These are phyloP conservation scores for Medakamo hakoo DNA, from an alignment of 139 green algal species.

Conservation along the genomic window DNA sequence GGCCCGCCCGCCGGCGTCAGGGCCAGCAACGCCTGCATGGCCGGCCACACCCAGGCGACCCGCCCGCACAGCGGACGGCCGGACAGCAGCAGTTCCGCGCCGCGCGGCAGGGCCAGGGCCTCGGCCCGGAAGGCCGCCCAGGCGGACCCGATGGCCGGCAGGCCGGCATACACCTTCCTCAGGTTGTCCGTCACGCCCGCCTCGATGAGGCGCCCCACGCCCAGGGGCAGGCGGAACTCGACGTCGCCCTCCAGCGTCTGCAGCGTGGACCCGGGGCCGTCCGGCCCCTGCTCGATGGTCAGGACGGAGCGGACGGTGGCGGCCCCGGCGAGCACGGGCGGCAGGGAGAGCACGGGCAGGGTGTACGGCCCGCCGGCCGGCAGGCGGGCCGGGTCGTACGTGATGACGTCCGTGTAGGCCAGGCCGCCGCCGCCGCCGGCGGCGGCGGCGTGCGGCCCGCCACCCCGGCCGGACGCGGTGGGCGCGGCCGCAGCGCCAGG, in stretches of 20 bases:
- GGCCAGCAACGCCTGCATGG: too few relatives aligned
- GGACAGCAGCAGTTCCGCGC: neutral
- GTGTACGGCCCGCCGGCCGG: neutral
- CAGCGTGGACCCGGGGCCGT: neutral
- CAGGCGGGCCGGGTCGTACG: neutral
- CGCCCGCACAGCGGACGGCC: neutral
- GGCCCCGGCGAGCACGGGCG: neutral
- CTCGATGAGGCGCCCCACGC: neutral
- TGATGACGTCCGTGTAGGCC: neutral
- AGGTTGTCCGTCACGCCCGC: neutral
- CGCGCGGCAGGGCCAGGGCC: neutral
- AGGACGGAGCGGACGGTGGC: neutral
- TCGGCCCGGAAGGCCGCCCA: neutral
- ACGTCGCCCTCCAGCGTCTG: neutral
- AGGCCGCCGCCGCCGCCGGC: neutral
- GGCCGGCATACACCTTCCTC: neutral
- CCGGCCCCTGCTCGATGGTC: neutral
- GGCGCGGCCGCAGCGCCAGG: too few relatives aligned
- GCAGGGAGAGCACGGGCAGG: neutral
- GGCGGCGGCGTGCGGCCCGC: too few relatives aligned
- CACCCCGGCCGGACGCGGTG: too few relatives aligned
- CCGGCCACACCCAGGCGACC: neutral
- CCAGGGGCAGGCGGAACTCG: neutral
- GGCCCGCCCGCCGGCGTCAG: too few relatives aligned
- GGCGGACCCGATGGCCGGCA: neutral